These are phyloP conservation scores for Penicillium concentricum DNA, from an alignment of 2,329 filamentous ascomycete species.

Conservation along the genomic window DNA sequence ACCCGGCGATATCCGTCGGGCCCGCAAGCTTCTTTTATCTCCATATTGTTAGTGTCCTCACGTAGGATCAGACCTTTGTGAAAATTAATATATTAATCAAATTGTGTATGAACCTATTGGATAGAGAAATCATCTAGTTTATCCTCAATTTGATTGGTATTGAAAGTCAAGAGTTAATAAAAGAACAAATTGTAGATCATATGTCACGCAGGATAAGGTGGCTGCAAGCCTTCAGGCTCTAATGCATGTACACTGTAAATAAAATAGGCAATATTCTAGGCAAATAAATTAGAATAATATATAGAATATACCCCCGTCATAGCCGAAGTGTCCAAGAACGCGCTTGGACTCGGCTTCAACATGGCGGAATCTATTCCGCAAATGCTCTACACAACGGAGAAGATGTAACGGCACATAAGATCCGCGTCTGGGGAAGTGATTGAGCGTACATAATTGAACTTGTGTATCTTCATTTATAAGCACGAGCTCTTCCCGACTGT, in stretches of 20 bases:
- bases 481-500: background rate
- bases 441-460: background rate
- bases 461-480: background rate
- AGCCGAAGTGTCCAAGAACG: background rate
- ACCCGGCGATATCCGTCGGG: constrained; percentile 8
- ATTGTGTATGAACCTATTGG: background rate
- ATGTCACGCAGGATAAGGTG: background rate
- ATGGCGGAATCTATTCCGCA: constrained; percentile 4
- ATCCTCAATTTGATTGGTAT: too few relatives aligned
- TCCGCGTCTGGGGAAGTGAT: background rate
- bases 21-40: background rate
- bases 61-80: background rate
- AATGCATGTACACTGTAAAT: too few relatives aligned
- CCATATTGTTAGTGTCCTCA: background rate
- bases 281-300: background rate
- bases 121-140: background rate
- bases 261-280: background rate
- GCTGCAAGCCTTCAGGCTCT: background rate
- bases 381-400: background rate
- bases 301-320: background rate
- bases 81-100: background rate
- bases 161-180: background rate
- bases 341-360: constrained; percentile 3
- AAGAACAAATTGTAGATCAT: background rate
- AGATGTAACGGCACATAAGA: background rate